Base-by-base conservation (phyloP, 768 basidiomycete species). In the Amyloporia xantha region DNA sequence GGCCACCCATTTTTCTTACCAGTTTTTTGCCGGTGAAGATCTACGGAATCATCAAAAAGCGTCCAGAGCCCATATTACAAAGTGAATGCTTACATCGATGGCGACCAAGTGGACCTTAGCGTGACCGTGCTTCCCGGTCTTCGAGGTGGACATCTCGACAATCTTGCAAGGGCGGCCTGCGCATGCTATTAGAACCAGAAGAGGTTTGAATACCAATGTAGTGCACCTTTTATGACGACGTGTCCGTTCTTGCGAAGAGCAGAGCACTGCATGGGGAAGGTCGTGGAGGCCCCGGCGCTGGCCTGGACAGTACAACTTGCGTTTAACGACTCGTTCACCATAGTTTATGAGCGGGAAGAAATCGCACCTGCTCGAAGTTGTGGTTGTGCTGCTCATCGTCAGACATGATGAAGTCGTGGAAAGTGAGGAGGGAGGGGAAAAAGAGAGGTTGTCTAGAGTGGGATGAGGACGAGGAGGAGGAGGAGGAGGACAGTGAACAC, bases 51-150 rank as follows among this genome's bases (percentile, higher is more conserved):
- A 19, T 40, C 19, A 40, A 19, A 9, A 9, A 12, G 10, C 7
- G 20, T 9, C 12, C 19, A 10, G 39, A 44, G n/a, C n/a, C n/a
- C 6, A 15, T n/a, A 4, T 10, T 7, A 13, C 44, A 42, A 33
- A 5, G 41, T 12, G 41, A 3, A 41, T 26, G 81, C 91, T 54
- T 66, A 96, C 94, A 72, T 99, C 96, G 67, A 91, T 89, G 67
- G 84, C 96, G 60, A 97, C 81, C 55, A 99, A 80, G 73, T 98
- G 93, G 65, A 98, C 96, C 74, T 98, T 99, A 70, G 96, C 95
- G 76, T 99, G 95, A 62, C 95, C 95, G 77, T 98, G 95, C 82
- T 98, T 98, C 62, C 95, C 94, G 41, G 93, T 95, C 83, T 98
- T 98, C 68, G 94, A 98, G 74, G 94, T 96, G 55, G 92, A 95